Evolutionary conservation across 345 rosid species (phyloP).

Genomic region (Eutrema heterophyllum): DNA sequence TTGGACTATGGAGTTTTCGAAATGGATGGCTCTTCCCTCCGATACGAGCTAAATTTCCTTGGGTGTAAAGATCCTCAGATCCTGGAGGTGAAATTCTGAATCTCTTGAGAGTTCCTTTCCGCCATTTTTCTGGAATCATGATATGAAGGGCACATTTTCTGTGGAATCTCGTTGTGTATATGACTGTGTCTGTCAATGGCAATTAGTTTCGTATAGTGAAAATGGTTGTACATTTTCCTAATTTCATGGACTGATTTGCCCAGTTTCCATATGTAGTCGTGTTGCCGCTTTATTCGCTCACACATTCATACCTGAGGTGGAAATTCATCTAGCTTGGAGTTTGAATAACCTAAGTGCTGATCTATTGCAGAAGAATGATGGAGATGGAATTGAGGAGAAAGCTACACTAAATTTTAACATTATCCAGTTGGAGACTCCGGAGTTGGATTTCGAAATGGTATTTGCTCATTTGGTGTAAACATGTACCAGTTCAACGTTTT

Average conservation of each 20-base stretch:
- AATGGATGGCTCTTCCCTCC: conserved; percentile 8
- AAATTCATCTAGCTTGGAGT: conserved; percentile 22
- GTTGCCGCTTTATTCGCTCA: background rate
- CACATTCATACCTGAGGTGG: conserved; percentile 4
- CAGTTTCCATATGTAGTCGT: background rate
- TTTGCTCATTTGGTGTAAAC: background rate
- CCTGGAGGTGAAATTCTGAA: conserved; percentile 26
- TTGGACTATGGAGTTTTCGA: conserved; percentile 29
- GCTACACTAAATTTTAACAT: conserved; percentile 14
- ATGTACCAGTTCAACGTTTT: background rate
- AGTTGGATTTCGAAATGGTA: conserved; percentile 53
- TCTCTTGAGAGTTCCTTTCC: background rate
- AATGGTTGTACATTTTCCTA: background rate
- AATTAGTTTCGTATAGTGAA: conserved; percentile 12
- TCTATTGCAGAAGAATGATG: conserved; percentile 39
- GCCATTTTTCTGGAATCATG: background rate
- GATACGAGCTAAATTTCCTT: background rate
- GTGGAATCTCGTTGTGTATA: background rate
- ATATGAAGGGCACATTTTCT: background rate
- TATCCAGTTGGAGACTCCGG: conserved; percentile 60
- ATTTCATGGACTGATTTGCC: background rate
- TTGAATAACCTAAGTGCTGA: conserved; percentile 19
- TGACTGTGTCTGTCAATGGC: background rate
- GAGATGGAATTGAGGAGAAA: conserved; percentile 30
- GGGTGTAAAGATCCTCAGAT: background rate